Conservation (phyloP, 1,139 yeast genomes). For the Pichia sp. region DNA sequence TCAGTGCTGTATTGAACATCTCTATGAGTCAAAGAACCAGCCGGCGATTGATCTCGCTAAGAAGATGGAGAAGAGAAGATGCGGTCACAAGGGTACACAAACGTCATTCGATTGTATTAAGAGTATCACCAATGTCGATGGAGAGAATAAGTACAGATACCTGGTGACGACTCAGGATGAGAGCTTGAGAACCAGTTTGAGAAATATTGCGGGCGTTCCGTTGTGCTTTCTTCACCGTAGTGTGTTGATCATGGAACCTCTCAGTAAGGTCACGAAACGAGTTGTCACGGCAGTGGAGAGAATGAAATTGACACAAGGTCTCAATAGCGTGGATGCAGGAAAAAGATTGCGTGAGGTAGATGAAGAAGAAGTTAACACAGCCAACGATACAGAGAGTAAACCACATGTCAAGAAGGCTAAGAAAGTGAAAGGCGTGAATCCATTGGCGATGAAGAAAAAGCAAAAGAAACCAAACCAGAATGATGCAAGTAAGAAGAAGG, state of each 20-base stretch:
- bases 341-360: slow-evolving; percentile 16
- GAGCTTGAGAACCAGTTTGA: slow-evolving; percentile 55
- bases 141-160: slow-evolving; percentile 83
- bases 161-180: slow-evolving; percentile 79
- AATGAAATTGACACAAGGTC: slow-evolving; percentile 65
- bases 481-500: slow-evolving; percentile 69
- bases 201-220: slow-evolving; percentile 86
- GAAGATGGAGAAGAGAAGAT: slow-evolving; percentile 59
- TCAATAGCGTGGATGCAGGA: slow-evolving; percentile 48
- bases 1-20: slow-evolving; percentile 87
- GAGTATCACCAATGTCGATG: slow-evolving; percentile 61
- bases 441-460: slow-evolving; percentile 42
- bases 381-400: slow-evolving; percentile 26
- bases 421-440: slow-evolving; percentile 29
- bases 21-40: slow-evolving; percentile 66
- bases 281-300: slow-evolving; percentile 51
- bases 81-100: slow-evolving; percentile 57
- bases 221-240: slow-evolving; percentile 78
- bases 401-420: slow-evolving; percentile 59
- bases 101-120: slow-evolving; percentile 72
- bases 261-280: slow-evolving; percentile 62
- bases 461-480: slow-evolving; percentile 74
- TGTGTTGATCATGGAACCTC: slow-evolving; percentile 94
- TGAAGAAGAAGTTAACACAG: slow-evolving; percentile 20
- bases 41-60: slow-evolving; percentile 75